Conservation (phyloP, 1,284 basidiomycete species). For the Sporisorium reilianum region DNA sequence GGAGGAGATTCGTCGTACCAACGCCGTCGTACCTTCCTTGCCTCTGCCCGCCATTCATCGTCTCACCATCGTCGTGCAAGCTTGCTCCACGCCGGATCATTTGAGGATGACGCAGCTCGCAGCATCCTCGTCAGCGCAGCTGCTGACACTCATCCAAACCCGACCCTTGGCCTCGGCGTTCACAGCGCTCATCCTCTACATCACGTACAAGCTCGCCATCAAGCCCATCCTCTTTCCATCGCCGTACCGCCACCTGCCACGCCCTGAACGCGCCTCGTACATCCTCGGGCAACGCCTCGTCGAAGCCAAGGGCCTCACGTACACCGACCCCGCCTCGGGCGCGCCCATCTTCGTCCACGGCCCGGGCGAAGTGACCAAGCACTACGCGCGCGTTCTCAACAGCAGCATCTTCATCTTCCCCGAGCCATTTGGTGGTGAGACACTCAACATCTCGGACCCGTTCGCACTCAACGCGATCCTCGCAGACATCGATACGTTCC, state of each 20-base stretch:
- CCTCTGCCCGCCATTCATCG: neutral
- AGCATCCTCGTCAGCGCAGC: neutral
- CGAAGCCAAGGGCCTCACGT: slow-evolving; percentile 38
- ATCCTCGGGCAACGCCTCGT: slow-evolving; percentile 36
- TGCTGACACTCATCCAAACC: neutral
- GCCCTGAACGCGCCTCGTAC: slow-evolving; percentile 25
- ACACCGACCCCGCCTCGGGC: slow-evolving; percentile 6
- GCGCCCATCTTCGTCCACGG: slow-evolving; percentile 14
- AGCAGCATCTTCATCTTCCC: slow-evolving; percentile 34
- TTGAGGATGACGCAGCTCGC: neutral
- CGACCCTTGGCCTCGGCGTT: slow-evolving; percentile 14
- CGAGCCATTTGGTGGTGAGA: slow-evolving; percentile 42
- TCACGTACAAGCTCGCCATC: slow-evolving; percentile 44
- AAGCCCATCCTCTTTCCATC: slow-evolving; percentile 45
- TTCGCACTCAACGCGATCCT: slow-evolving; percentile 40
- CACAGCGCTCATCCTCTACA: slow-evolving; percentile 17
- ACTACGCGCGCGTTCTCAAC: slow-evolving; percentile 26
- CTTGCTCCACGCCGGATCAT: neutral
- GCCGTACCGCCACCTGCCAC: slow-evolving; percentile 33
- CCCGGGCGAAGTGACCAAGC: slow-evolving; percentile 30
- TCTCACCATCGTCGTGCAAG: neutral
- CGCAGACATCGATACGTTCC: slow-evolving; percentile 41
- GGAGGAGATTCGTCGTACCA: neutral
- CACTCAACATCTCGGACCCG: slow-evolving; percentile 34
- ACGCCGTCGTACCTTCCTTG: too few relatives aligned